phyloP scores from a whole-genome alignment of 257 asterid species.

The Verbena officinalis region DNA sequence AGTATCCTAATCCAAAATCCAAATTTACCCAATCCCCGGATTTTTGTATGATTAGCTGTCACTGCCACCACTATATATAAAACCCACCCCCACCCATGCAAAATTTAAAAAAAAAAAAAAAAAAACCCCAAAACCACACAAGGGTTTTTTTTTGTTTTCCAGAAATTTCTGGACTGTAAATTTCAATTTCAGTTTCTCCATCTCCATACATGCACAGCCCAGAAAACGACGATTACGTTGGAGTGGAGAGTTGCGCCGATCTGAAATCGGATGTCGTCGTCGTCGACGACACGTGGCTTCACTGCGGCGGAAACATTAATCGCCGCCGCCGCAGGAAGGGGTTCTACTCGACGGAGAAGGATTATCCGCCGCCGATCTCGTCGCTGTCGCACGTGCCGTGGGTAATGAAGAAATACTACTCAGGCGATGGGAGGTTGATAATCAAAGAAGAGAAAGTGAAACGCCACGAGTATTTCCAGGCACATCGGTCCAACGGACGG shows the following conservation, averaged over 20 bases:
- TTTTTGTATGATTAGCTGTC: slow-evolving; percentile 33
- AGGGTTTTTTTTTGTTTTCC: not conserved
- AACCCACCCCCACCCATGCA: not conserved
- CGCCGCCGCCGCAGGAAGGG: slow-evolving; percentile 18
- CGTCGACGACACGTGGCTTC: not conserved
- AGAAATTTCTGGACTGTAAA: not conserved
- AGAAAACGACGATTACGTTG: slow-evolving; percentile 53
- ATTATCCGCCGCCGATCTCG: slow-evolving; percentile 71
- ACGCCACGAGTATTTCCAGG: slow-evolving; percentile 59
- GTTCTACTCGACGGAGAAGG: slow-evolving; percentile 17
- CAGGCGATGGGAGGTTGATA: slow-evolving; percentile 62
- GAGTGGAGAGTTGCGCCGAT: slow-evolving; percentile 56
- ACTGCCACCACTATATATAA: slow-evolving; percentile 8
- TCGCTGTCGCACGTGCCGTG: slow-evolving; percentile 58
- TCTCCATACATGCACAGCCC: slow-evolving; percentile 50
- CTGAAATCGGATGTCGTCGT: slow-evolving; percentile 30
- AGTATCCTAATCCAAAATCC: slow-evolving; percentile 20
- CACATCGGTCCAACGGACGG: slow-evolving; percentile 64
- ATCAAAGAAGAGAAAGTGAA: slow-evolving; percentile 60
- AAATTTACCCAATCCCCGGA: slow-evolving; percentile 27
- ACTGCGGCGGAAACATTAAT: slow-evolving; percentile 3
- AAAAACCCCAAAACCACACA: slow-evolving; percentile 12
- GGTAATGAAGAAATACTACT: slow-evolving; percentile 54
- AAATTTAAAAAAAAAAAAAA: not conserved
- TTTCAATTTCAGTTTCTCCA: not conserved